phyloP scores from a whole-genome alignment of 768 basidiomycete genomes.

The Auriscalpium orientale region DNA sequence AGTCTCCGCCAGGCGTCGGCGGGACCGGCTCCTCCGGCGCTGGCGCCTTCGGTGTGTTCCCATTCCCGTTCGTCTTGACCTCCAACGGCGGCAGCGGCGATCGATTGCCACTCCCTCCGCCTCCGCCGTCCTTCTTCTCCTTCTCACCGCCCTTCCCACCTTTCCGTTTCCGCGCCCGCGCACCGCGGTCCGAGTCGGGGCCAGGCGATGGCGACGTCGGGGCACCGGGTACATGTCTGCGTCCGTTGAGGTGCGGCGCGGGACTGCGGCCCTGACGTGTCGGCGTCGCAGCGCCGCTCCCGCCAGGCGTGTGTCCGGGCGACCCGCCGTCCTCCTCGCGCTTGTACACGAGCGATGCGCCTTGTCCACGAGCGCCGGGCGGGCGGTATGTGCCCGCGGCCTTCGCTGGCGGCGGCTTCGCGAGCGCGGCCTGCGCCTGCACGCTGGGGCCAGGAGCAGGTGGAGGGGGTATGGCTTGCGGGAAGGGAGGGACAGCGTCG shows the following conservation, averaged over 20 bases:
- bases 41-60: neutral
- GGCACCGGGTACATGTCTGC: conserved; percentile 69
- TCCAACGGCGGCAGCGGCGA: conserved; percentile 32
- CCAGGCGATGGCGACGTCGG: conserved; percentile 40
- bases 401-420: conserved; percentile 52
- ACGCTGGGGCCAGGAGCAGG: conserved; percentile 62
- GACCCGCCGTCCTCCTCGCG: conserved; percentile 85
- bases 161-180: conserved; percentile 55
- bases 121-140: conserved; percentile 25
- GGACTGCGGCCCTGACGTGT: conserved; percentile 55
- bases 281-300: conserved; percentile 54
- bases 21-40: conserved; percentile 32
- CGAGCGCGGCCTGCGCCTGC: conserved; percentile 34
- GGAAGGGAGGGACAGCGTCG: conserved; percentile 62
- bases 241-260: conserved; percentile 36
- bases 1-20: conserved; percentile 47
- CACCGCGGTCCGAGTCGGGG: conserved; percentile 32
- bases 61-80: conserved; percentile 16
- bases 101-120: conserved; percentile 7
- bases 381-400: conserved; percentile 88
- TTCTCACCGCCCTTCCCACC: conserved; percentile 34
- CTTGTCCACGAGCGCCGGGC: conserved; percentile 84
- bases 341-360: conserved; percentile 84
- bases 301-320: conserved; percentile 24
- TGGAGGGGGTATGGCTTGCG: conserved; percentile 53